These are phyloP conservation scores for Stylonectria norvegica DNA, from an alignment of 2,329 filamentous ascomycete genomes.

Conservation along the genomic window DNA sequence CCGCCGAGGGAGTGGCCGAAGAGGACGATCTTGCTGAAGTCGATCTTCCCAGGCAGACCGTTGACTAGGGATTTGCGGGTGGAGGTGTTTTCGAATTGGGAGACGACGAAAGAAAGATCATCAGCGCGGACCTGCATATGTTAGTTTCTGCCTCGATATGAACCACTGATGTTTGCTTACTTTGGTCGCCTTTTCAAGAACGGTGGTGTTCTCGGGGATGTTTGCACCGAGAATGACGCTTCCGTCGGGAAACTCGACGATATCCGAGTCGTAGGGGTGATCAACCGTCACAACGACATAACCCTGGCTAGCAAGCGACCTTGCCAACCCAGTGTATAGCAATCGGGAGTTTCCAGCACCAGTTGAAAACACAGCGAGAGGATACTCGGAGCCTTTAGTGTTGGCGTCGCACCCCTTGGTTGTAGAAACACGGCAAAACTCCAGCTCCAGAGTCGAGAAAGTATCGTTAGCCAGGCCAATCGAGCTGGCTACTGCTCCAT, in stretches of 20 bases:
- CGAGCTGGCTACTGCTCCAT: constrained; percentile 24
- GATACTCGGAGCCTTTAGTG: constrained; percentile 24
- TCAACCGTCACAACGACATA: constrained; percentile 47
- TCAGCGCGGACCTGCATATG: constrained; percentile 29
- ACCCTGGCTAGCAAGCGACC: constrained; percentile 44
- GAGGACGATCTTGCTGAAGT: constrained; percentile 30
- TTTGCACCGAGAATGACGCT: constrained; percentile 19
- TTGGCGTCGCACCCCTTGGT: constrained; percentile 6
- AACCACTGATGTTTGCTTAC: background rate
- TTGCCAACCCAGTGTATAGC: constrained; percentile 42
- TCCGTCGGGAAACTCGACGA: constrained; percentile 47
- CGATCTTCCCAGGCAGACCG: constrained; percentile 21
- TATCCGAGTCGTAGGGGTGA: constrained; percentile 43
- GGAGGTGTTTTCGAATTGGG: constrained; percentile 26
- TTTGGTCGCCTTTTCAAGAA: constrained; percentile 17
- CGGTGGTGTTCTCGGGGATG: constrained; percentile 8
- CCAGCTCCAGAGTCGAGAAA: constrained; percentile 26
- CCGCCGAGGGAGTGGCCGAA: constrained; percentile 41
- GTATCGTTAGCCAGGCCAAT: constrained; percentile 31
- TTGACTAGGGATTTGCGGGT: constrained; percentile 15
- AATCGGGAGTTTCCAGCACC: constrained; percentile 42
- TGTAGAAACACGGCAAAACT: constrained; percentile 22
- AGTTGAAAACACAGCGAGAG: constrained; percentile 39
- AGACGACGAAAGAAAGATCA: constrained; percentile 38
- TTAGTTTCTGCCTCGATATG: constrained; percentile 1